Evolutionary conservation across 2,329 filamentous ascomycete species (phyloP).

Genomic region (Fusarium foetens): DNA sequence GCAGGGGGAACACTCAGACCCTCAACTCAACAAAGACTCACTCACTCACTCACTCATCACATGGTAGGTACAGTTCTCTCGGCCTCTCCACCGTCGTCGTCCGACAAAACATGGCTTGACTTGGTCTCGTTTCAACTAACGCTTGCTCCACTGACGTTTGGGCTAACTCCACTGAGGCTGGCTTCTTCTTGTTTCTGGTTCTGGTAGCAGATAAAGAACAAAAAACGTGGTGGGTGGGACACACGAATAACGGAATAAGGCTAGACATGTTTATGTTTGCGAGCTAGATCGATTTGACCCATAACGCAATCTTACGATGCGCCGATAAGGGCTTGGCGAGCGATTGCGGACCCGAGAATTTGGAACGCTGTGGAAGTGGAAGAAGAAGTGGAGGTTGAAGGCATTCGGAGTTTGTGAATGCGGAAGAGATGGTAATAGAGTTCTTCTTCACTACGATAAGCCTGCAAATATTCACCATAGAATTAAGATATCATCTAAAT

Average conservation of each 20-base stretch:
- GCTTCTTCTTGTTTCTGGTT: neutral
- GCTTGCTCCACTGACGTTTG: neutral
- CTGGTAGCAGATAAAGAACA: neutral
- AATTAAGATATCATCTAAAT: no score
- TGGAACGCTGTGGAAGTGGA: neutral
- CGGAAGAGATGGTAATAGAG: neutral
- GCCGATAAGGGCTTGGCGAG: slow-evolving; percentile 2
- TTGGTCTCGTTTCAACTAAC: slow-evolving; percentile 6
- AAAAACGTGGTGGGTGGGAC: neutral
- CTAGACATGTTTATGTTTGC: slow-evolving; percentile 3
- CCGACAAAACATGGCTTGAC: slow-evolving; percentile 6
- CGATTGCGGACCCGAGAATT: neutral
- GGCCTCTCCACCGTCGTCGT: neutral
- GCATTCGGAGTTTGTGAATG: neutral
- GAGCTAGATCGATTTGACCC: slow-evolving; percentile 16
- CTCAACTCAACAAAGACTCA: neutral
- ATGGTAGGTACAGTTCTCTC: neutral
- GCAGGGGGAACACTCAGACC: neutral
- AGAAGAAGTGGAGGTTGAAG: neutral
- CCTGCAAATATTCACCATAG: neutral
- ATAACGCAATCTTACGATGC: slow-evolving; percentile 13
- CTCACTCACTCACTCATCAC: neutral
- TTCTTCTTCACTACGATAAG: no score
- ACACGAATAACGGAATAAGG: neutral
- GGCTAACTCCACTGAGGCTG: neutral